Evolutionary conservation across 495 filamentous ascomycete genomes (phyloP).

Genomic region (Penicillium samsonianum): DNA sequence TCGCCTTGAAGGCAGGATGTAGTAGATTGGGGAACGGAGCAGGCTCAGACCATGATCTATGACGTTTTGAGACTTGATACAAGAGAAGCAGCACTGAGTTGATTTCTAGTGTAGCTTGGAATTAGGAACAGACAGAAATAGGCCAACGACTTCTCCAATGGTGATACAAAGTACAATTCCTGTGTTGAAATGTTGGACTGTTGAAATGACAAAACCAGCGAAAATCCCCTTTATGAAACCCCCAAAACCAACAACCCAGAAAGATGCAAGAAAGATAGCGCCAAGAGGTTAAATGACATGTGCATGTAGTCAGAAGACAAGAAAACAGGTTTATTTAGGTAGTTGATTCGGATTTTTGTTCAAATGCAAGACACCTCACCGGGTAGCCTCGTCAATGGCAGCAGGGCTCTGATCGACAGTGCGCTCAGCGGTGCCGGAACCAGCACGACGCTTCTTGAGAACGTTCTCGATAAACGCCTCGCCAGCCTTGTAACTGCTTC

Average conservation of each 20-base stretch:
- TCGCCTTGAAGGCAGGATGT: background rate
- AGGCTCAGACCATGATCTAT: conserved; percentile 3
- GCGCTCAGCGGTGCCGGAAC: conserved; percentile 23
- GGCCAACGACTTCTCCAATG: conserved; percentile 12
- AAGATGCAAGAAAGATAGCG: conserved; percentile 26
- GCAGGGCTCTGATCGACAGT: conserved; percentile 26
- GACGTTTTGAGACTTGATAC: background rate
- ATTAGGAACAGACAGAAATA: conserved; percentile 5
- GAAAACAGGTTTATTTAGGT: background rate
- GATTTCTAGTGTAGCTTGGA: conserved; percentile 8
- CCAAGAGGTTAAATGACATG: conserved; percentile 17
- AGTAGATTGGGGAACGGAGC: background rate
- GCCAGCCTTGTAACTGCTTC: conserved; percentile 95
- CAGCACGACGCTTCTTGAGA: conserved; percentile 75
- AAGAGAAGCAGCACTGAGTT: background rate
- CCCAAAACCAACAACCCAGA: conserved; percentile 18
- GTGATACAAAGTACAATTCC: conserved; percentile 20
- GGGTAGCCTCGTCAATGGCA: conserved; percentile 31
- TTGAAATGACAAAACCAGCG: conserved; percentile 18
- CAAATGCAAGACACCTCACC: conserved; percentile 20
- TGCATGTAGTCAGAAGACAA: background rate
- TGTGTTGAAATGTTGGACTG: conserved; percentile 17
- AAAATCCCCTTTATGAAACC: conserved; percentile 15
- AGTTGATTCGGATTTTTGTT: conserved; percentile 8
- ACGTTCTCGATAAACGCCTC: conserved; percentile 99